Conservation (phyloP, 164 flowering plant species). For the Protea cynaroides region DNA sequence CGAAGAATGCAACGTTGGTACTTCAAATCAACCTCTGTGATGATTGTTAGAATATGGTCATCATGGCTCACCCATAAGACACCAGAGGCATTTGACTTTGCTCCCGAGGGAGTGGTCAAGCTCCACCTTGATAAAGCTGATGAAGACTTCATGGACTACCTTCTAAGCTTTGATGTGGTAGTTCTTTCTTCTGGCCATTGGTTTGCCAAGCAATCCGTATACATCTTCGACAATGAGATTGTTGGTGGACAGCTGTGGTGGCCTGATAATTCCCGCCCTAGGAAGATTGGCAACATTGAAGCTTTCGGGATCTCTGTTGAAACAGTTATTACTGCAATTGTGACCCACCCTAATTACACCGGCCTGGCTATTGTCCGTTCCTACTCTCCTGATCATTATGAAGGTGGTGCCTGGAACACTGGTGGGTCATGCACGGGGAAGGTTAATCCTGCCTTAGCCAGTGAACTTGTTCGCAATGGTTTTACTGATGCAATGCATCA, state of each 20-base stretch:
- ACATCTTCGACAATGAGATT: slow-evolving; percentile 65
- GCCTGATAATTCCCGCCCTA: slow-evolving; percentile 53
- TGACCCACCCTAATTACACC: slow-evolving; percentile 60
- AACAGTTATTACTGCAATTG: slow-evolving; percentile 58
- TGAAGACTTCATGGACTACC: slow-evolving; percentile 48
- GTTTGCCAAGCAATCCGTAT: slow-evolving; percentile 89
- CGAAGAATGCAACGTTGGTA: slow-evolving; percentile 78
- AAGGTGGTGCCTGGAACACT: slow-evolving; percentile 96
- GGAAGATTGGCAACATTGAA: slow-evolving; percentile 61
- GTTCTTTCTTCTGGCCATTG: slow-evolving; percentile 97
- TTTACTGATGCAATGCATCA: slow-evolving; percentile 77
- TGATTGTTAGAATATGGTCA: slow-evolving; percentile 87
- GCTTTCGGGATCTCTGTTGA: slow-evolving; percentile 87
- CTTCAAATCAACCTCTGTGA: slow-evolving; percentile 59
- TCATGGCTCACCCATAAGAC: slow-evolving; percentile 87
- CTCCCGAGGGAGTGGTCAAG: slow-evolving; percentile 68
- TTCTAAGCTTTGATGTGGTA: slow-evolving; percentile 63
- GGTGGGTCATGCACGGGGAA: slow-evolving; percentile 98
- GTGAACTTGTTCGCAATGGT: slow-evolving; percentile 61
- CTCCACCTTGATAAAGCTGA: slow-evolving; percentile 79
- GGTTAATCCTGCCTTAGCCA: slow-evolving; percentile 41
- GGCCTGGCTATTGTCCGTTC: slow-evolving; percentile 82
- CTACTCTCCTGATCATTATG: slow-evolving; percentile 91
- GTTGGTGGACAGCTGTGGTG: slow-evolving; percentile 96
- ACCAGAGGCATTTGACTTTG: slow-evolving; percentile 52